Evolutionary conservation across 1,284 basidiomycete species (phyloP), one percentile per base, ranked within the genome.

Genomic region (Ustilago cynodontis): DNA sequence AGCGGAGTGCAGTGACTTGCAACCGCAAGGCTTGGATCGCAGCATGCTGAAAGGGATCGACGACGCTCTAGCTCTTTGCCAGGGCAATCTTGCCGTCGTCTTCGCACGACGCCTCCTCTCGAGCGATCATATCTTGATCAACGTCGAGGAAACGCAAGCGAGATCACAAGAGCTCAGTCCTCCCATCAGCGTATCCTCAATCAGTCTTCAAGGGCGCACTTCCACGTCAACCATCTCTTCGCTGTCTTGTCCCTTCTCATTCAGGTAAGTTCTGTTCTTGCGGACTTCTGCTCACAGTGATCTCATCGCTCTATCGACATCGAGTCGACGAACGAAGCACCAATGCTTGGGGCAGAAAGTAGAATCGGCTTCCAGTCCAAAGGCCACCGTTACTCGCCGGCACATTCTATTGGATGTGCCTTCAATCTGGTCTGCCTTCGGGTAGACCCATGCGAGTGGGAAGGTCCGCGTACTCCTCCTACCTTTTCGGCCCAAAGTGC

Each of bases 391-490:
- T 83, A 83, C 82, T 83, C 82, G 82, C 77, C 76, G 45, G 53
- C 65, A 56, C 49, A 37, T 56, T 28, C 13, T 49, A 20, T 2
- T 3, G 47, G 52, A 59, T 57, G 55, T 52, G 41, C 61, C 59
- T 69, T 59, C 28, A 59, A 49, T 18, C 54, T 54, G 71, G 71
- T 45, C 41, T 53, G 53, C 58, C 35, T 47, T 62, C 41, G 63
- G 64, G 70, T 35, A 51, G 57, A 53, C 63, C 62, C 75, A 76
- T 71, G 81, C 82, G 82, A 83, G 82, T 83, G 82, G 82, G 82
- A 83, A 83, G 82, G 82, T 83, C 82, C 82, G 82, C 82, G 80
- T 80, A 80, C 81, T 79, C 81, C 81, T 83, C 78, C 74, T 73
- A 59, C 69, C 74, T 77, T 75, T 77, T 70, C 64, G 53, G 54